A percentile compares a stretch with the other conserved stretches of the same genome.
Evolutionary conservation across 495 filamentous ascomycete genomes (phyloP).

Genomic region (Daldinia caldariorum): DNA sequence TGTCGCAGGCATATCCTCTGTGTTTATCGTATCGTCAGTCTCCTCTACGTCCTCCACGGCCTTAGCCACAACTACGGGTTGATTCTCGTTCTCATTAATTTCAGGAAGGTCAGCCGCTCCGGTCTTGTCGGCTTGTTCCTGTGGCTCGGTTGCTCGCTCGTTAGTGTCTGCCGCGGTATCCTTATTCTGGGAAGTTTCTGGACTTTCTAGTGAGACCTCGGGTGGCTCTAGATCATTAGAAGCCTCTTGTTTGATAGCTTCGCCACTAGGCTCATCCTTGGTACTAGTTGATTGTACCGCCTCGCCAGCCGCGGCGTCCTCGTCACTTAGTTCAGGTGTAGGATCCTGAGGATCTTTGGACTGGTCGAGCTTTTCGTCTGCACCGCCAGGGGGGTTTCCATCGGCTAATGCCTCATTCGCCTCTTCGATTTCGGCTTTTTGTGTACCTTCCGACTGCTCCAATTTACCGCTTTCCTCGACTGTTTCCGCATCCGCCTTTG

Average conservation of each 20-base stretch:
- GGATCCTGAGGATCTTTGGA: neutral
- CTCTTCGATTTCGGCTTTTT: slow-evolving; percentile 5
- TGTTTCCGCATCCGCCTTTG: neutral
- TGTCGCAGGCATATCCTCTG: neutral
- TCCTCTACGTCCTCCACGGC: neutral
- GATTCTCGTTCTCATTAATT: neutral
- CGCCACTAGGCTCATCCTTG: neutral
- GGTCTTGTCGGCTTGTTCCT: neutral
- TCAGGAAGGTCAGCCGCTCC: neutral
- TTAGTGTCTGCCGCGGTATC: neutral
- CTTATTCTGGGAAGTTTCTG: neutral
- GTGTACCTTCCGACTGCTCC: neutral
- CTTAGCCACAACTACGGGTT: neutral
- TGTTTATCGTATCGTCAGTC: neutral
- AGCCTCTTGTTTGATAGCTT: neutral
- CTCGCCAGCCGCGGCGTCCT: neutral
- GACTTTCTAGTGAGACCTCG: neutral
- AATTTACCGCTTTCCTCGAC: neutral
- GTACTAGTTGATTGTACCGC: neutral
- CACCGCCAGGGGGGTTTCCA: neutral
- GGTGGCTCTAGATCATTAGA: neutral
- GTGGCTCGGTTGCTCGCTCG: neutral
- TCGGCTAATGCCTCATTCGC: neutral
- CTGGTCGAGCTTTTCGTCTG: neutral
- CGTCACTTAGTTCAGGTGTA: neutral